Conservation (phyloP, 768 basidiomycete species). For the Leccinum fibrillosum region DNA sequence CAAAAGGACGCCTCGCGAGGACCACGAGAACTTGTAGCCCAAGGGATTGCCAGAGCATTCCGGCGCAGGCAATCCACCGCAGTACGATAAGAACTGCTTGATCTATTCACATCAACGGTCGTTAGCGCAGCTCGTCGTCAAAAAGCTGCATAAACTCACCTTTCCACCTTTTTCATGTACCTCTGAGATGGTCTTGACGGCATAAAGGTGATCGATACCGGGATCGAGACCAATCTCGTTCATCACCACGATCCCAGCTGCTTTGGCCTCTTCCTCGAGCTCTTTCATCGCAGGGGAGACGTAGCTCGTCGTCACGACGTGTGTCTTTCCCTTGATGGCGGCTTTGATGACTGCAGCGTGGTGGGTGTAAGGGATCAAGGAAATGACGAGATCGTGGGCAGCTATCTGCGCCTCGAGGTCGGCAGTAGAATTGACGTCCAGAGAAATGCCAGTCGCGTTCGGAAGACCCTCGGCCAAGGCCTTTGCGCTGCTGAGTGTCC, state of each 20-base stretch:
- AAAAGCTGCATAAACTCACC: constrained; percentile 38
- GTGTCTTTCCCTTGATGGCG: constrained; percentile 75
- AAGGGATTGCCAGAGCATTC: constrained; percentile 91
- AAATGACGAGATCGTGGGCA: constrained; percentile 89
- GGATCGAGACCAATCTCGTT: constrained; percentile 99
- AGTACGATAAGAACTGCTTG: constrained; percentile 91
- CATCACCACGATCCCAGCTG: constrained; percentile 90
- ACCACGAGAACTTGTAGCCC: constrained; percentile 99
- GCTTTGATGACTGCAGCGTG: constrained; percentile 90
- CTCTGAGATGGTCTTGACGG: constrained; percentile 90
- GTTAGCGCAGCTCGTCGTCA: not conserved
- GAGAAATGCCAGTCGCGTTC: constrained; percentile 66
- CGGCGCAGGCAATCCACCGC: constrained; percentile 93
- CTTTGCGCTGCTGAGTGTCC: constrained; percentile 76
- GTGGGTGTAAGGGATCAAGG: constrained; percentile 92
- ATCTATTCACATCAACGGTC: constrained; percentile 43
- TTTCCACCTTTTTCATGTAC: constrained; percentile 95
- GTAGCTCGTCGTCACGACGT: constrained; percentile 96
- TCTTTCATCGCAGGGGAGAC: constrained; percentile 89
- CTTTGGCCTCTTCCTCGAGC: constrained; percentile 75
- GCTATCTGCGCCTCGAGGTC: constrained; percentile 81
- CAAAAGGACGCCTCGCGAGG: constrained; percentile 91
- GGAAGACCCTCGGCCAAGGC: constrained; percentile 66
- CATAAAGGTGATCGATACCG: constrained; percentile 92
- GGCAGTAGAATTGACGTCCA: constrained; percentile 71